Base-by-base conservation (phyloP, 495 filamentous ascomycete genomes). In the Hypoxylon crocopeplum region DNA sequence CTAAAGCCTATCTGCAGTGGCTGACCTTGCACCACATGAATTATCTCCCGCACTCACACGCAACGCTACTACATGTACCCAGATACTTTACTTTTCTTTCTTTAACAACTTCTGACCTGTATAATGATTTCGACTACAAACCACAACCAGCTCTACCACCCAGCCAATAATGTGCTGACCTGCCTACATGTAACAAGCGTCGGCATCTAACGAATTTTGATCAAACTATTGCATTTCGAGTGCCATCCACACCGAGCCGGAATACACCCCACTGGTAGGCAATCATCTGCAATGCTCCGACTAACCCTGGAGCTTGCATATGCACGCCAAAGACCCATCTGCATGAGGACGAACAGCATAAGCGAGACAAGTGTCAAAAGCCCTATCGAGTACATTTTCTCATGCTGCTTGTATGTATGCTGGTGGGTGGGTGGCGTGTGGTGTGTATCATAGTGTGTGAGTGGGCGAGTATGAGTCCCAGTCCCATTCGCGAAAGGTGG, bases 331-430 rank as follows among this genome's bases (percentile, higher is more conserved):
- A 49, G 48, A 29, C 15, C 45, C 55, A 55, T 50, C 49, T 52
- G 61, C 61, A 64, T 59, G 61, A 51, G 50, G 61, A 64, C 61
- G 61, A 64, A 64, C 61, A 55, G 61, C 61, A 64, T 64, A 64
- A 64, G 61, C 61, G 61, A 64, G 61, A 64, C 61, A 64, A 59
- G 61, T 64, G 61, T 64, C 50, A 55, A 51, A 41, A 64, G 61
- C 61, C 61, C 61, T 64, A 59, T 64, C 55, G 61, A 64, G 49
- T 53, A 57, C 55, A 29, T 55, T 17, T 42, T 46, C 24, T 27
- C 4, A 4, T 27, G 24, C 4, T 27, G 8, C 4, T 27, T 27
- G 24, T 4, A 27, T 27, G 8, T 53, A 53, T 57, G 47, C 30
- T 36, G 38, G 38, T 54, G 32, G 39, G 52, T 52, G 42, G 29